phyloP scores from a whole-genome alignment of 352 stramenopile genomes.

The Phytophthora constricta region DNA sequence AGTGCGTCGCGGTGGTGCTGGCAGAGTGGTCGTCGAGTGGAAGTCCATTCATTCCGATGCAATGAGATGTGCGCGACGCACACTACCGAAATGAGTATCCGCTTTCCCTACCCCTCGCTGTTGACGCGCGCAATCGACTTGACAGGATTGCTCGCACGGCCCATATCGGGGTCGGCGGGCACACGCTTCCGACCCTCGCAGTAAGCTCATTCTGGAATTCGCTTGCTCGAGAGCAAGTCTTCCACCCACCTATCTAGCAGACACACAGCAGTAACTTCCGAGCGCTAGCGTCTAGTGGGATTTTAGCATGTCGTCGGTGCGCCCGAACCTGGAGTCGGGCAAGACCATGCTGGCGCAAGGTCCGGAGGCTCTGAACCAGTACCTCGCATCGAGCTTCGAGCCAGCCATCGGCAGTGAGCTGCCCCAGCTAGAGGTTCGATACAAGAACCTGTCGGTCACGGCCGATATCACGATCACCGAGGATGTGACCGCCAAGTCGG shows the following conservation, averaged over 20 bases:
- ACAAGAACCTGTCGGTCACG: constrained; percentile 42
- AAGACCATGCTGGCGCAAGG: constrained; percentile 12
- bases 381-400: constrained; percentile 24
- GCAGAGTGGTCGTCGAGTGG: too few species aligned
- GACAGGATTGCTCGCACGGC: not conserved
- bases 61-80: too few species aligned
- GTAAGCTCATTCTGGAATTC: constrained; percentile 3
- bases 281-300: not conserved
- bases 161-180: not conserved
- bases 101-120: not conserved
- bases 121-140: not conserved
- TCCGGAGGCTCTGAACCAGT: constrained; percentile 6
- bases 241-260: not conserved
- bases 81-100: not conserved
- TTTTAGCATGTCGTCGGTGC: not conserved
- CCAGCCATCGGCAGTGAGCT: constrained; percentile 24
- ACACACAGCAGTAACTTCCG: not conserved
- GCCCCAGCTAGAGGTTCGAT: constrained; percentile 37
- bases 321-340: constrained; percentile 6
- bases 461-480: constrained; percentile 33
- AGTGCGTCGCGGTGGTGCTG: not conserved
- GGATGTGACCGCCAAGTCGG: constrained; percentile 12
- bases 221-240: not conserved
- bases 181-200: not conserved
- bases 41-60: too few species aligned